phyloP scores from a whole-genome alignment of 75 land plant genomes.

The Cupressus sempervirens region DNA sequence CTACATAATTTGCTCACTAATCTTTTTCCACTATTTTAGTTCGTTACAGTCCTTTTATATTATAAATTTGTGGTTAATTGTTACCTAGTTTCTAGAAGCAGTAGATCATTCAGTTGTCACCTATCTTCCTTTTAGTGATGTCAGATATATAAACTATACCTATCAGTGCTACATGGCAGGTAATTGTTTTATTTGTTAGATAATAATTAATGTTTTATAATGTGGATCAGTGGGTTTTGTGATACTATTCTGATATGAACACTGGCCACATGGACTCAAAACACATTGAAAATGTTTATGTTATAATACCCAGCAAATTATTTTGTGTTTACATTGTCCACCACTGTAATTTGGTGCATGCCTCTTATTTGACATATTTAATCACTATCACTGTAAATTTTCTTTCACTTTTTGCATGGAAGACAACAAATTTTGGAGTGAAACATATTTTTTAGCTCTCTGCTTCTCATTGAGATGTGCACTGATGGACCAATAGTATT shows the following conservation, averaged over 20 bases:
- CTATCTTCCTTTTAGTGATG: background rate
- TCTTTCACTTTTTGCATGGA: no score
- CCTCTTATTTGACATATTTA: no score
- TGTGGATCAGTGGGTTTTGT: background rate
- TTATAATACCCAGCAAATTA: no score
- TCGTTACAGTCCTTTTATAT: background rate
- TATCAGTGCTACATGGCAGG: background rate
- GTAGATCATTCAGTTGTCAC: background rate
- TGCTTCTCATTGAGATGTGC: no score
- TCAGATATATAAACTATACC: background rate
- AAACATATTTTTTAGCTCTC: no score
- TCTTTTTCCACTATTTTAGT: background rate
- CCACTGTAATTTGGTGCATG: no score
- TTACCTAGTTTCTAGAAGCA: background rate
- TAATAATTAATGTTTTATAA: constrained; percentile 4
- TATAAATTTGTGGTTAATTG: background rate
- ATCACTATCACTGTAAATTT: no score
- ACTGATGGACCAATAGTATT: no score
- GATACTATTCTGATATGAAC: background rate
- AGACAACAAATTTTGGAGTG: no score
- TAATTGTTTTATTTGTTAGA: background rate
- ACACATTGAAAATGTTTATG: background rate
- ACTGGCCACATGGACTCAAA: background rate
- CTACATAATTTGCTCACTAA: background rate
- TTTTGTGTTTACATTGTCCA: no score